A percentile compares a stretch with the other conserved stretches of the same genome.
Conservation (phyloP, 75 land plant genomes). For the Cryptomeria japonica region DNA sequence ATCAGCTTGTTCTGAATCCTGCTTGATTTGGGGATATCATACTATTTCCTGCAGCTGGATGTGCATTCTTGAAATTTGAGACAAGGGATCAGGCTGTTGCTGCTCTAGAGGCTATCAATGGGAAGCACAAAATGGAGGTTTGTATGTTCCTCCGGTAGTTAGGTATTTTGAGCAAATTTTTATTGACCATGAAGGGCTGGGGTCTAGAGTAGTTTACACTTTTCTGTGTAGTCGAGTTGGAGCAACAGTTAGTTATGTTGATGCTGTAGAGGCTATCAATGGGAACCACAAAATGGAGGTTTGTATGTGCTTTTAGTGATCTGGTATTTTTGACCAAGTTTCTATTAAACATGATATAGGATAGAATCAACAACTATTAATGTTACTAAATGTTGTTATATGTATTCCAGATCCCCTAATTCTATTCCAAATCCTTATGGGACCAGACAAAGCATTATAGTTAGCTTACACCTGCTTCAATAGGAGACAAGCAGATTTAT, state of each 20-base stretch:
- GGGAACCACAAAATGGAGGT: constrained; percentile 96
- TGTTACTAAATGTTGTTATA: background rate
- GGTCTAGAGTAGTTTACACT: background rate
- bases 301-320: background rate
- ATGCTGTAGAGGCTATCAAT: constrained; percentile 85
- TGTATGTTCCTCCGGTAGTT: constrained; percentile 1
- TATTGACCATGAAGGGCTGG: background rate
- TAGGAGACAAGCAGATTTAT: no score
- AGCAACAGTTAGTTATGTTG: constrained; percentile 17
- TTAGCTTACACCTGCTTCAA: no score
- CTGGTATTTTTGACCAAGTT: background rate
- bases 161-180: background rate
- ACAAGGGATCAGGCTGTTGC: constrained; percentile 91
- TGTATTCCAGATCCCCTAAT: no score
- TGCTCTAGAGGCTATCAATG: constrained; percentile 88
- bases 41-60: constrained; percentile 50
- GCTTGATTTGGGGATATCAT: background rate
- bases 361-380: background rate
- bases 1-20: background rate
- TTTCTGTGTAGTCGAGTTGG: background rate
- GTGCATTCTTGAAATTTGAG: constrained; percentile 96
- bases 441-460: no score
- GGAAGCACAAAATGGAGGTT: constrained; percentile 95
- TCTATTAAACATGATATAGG: background rate
- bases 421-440: no score